A percentile compares a stretch with the other conserved stretches of the same genome.
Conservation (phyloP, 2,329 filamentous ascomycete species). For the Fusarium agapanthi region DNA sequence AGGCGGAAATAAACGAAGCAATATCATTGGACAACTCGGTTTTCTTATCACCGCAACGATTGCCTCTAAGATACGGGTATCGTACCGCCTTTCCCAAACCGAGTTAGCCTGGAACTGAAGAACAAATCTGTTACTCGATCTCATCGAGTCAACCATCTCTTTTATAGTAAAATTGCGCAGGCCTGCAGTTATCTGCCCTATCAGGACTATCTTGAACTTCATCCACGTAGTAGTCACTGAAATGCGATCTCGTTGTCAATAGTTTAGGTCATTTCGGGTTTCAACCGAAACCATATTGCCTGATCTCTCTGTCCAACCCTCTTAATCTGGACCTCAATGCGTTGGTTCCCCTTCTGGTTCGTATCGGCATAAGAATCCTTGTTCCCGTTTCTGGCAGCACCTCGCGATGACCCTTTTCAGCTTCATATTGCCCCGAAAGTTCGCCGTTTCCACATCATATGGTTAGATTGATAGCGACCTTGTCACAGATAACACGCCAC, state of each 20-base stretch:
- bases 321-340: not conserved
- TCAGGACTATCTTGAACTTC: slow-evolving; percentile 15
- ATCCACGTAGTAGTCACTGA: slow-evolving; percentile 12
- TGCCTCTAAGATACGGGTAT: slow-evolving; percentile 33
- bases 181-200: slow-evolving; percentile 24
- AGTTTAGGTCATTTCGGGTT: slow-evolving; percentile 4
- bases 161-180: slow-evolving; percentile 12
- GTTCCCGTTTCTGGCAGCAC: not conserved
- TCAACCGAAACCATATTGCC: slow-evolving; percentile 13
- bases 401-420: not conserved
- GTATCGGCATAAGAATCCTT: not conserved
- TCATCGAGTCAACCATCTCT: slow-evolving; percentile 53
- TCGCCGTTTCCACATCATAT: not conserved
- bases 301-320: not conserved
- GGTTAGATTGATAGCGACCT: not conserved
- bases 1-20: slow-evolving; percentile 17
- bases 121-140: slow-evolving; percentile 52
- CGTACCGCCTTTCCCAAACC: slow-evolving; percentile 2
- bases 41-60: slow-evolving; percentile 32
- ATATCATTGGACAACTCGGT: slow-evolving; percentile 21
- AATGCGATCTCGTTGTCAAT: slow-evolving; percentile 15
- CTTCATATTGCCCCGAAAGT: not conserved
- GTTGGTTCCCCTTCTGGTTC: not conserved
- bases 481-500: not conserved
- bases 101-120: slow-evolving; percentile 24